Base-by-base conservation (phyloP, 2,329 filamentous ascomycete species). In the Verticillium longisporum region DNA sequence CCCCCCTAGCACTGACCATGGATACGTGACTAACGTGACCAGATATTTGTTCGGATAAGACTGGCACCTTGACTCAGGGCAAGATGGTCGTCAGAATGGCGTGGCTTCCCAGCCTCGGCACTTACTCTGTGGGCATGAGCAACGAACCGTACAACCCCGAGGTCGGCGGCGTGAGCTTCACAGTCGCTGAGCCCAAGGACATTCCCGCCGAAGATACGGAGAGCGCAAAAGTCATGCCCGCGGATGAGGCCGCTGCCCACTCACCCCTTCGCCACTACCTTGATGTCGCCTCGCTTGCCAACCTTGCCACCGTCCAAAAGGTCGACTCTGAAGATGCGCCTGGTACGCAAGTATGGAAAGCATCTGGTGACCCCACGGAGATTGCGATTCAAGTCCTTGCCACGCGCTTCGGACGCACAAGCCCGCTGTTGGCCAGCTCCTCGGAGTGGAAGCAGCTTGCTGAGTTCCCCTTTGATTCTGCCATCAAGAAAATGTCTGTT, bases 321-420 rank as follows among this genome's bases (percentile, higher is more conserved):
- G 77, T 72, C 2, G 59, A 69, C 18, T 68, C 72, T 10, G 67
- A 72, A 33, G 54, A 14, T 13, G 70, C 70, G 0, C 56, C 61
- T 2, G 59, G 59, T 15, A 31, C 45, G 2, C 61, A 33, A 1
- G 61, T 69, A 13, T 82, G 80, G 79, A 74, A 72, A 34, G 75
- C 77, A 55, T 72, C 74, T 58, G 80, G 79, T 21, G 78, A 81
- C 54, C 79, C 79, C 1, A 85, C 83, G 0, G 82, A 86, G 63
- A 84, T 85, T 61, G 83, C 83, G 2, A 79, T 86, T 10, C 80
- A 85, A 61, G 83, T 85, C 3, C 81, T 86, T 60, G 80, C 83
- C 11, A 79, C 78, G 60, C 78, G 83, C 4, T 85, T 86, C 63
- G 72, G 73, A n/a, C 76, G 70, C 41, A 50, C n/a, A 10, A 72